Conservation (phyloP, 2,329 filamentous ascomycete species). For the Aspergillus texensis region DNA sequence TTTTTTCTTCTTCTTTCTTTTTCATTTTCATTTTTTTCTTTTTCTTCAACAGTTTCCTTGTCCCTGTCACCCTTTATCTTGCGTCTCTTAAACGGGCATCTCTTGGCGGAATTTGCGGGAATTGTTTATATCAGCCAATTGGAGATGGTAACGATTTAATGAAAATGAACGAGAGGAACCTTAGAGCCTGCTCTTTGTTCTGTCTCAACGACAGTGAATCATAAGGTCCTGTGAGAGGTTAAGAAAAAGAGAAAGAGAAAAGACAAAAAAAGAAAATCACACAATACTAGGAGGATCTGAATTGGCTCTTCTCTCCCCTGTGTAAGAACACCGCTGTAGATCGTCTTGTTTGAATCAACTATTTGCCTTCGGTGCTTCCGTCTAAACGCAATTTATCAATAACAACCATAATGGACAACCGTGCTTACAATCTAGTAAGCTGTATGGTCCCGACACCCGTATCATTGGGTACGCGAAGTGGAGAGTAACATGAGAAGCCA, state of each 20-base stretch:
- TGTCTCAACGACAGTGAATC: not conserved
- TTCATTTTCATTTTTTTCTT: constrained; percentile 8
- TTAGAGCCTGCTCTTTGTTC: not conserved
- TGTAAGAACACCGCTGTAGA: not conserved
- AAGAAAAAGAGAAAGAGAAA: not conserved
- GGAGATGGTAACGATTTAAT: not conserved
- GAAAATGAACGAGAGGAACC: not conserved
- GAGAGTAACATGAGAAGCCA: not conserved
- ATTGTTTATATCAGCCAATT: constrained; percentile 1
- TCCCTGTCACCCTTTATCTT: constrained; percentile 3
- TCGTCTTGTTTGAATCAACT: constrained; percentile 6
- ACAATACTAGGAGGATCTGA: not conserved
- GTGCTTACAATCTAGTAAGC: not conserved
- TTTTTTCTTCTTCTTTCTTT: constrained; percentile 14
- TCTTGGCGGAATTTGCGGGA: constrained; percentile 2
- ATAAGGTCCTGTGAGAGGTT: not conserved
- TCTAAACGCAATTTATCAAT: not conserved
- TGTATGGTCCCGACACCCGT: constrained; percentile 2
- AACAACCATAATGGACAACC: not conserved
- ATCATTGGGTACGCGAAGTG: constrained; percentile 5
- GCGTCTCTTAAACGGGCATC: constrained; percentile 3
- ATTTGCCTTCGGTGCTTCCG: not conserved
- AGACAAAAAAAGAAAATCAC: not conserved
- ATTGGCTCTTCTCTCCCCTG: not conserved
- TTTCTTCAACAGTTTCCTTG: constrained; percentile 4